These are phyloP conservation scores for Gossypium schwendimanii DNA, from an alignment of 441 rosid species.

Conservation along the genomic window DNA sequence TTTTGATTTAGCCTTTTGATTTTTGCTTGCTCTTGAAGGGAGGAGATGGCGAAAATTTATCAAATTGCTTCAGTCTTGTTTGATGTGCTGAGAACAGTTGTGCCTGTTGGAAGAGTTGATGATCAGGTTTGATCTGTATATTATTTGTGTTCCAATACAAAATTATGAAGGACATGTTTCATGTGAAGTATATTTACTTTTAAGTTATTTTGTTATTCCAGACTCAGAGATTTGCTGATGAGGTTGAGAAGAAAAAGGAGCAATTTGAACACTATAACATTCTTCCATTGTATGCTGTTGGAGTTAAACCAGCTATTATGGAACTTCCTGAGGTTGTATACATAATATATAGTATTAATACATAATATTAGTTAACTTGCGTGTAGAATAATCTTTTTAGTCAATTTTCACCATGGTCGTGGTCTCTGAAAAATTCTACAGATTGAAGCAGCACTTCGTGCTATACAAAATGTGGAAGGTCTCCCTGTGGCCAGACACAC, in stretches of 20 bases:
- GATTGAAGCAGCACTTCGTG: conserved; percentile 79
- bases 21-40: conserved; percentile 46
- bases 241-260: conserved; percentile 63
- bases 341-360: conserved; percentile 4
- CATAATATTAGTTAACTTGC: background rate
- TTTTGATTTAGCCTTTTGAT: conserved; percentile 17
- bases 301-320: conserved; percentile 71
- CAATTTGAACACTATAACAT: conserved; percentile 71
- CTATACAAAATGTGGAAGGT: conserved; percentile 52
- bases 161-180: conserved; percentile 10
- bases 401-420: conserved; percentile 13
- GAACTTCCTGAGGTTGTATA: conserved; percentile 80
- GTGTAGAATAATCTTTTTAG: conserved; percentile 6
- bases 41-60: conserved; percentile 83
- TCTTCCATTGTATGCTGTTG: conserved; percentile 70
- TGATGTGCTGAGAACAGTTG: conserved; percentile 69
- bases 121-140: conserved; percentile 45
- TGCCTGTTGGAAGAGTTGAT: conserved; percentile 44
- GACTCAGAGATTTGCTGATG: conserved; percentile 59
- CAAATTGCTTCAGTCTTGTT: conserved; percentile 77
- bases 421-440: conserved; percentile 24
- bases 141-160: background rate
- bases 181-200: conserved; percentile 8
- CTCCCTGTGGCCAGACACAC: conserved; percentile 53
- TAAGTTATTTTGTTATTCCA: conserved; percentile 26